Conservation (phyloP, 352 stramenopile species). For the Globisporangium parvum region DNA sequence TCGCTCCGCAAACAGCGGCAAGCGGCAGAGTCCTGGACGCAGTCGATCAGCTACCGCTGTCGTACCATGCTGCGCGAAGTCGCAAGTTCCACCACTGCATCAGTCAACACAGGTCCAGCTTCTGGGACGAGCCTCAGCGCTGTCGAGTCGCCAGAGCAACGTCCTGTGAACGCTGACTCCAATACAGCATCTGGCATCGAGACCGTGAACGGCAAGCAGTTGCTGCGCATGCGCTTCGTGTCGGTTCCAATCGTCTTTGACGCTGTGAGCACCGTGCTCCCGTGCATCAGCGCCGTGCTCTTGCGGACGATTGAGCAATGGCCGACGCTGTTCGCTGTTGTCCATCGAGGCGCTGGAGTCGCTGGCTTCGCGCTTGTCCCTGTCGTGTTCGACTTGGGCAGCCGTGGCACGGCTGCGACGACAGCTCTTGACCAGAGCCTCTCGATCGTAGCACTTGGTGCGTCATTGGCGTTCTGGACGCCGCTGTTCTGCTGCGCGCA, state of each 20-base stretch:
- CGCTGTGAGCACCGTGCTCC: background rate
- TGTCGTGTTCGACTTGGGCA: background rate
- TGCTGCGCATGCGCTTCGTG: conserved; percentile 6
- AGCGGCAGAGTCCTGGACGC: background rate
- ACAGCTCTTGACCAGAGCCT: too few relatives aligned
- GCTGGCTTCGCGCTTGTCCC: background rate
- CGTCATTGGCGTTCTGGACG: conserved; percentile 2
- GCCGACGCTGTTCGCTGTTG: background rate
- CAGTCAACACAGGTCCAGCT: too few relatives aligned
- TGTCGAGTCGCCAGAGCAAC: too few relatives aligned
- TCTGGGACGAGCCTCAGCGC: too few relatives aligned
- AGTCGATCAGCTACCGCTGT: conserved; percentile 11
- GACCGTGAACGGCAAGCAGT: background rate
- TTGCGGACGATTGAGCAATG: background rate
- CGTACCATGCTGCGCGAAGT: background rate
- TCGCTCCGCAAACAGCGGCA: background rate
- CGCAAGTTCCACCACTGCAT: background rate
- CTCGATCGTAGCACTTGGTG: background rate
- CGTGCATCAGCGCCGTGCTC: background rate
- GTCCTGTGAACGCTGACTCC: background rate
- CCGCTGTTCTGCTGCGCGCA: conserved; percentile 7
- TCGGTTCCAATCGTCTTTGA: background rate
- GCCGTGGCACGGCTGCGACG: too few relatives aligned
- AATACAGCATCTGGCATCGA: background rate
- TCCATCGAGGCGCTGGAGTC: background rate